Conservation (phyloP, 345 rosid genomes). For the Citrus maxima region DNA sequence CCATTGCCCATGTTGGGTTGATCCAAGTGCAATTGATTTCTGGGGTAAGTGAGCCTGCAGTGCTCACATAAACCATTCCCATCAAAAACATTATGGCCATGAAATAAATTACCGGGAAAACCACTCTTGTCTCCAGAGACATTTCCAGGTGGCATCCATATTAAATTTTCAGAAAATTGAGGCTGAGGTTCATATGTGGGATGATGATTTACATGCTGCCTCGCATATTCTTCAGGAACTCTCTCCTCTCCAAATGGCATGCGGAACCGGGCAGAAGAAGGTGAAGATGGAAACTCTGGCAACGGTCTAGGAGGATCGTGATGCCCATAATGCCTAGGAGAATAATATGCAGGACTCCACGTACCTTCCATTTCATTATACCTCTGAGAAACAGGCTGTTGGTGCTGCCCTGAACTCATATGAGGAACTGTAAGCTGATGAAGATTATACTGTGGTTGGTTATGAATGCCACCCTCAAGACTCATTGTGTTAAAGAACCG, state of each 20-base stretch:
- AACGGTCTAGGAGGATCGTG: constrained; percentile 67
- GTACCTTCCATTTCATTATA: constrained; percentile 72
- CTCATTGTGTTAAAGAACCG: constrained; percentile 44
- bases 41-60: constrained; percentile 47
- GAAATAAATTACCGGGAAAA: constrained; percentile 69
- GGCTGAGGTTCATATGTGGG: constrained; percentile 51
- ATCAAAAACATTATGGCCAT: constrained; percentile 56
- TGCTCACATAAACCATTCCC: constrained; percentile 66
- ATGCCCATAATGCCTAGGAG: constrained; percentile 83
- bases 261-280: constrained; percentile 67
- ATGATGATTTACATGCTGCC: constrained; percentile 61
- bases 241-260: constrained; percentile 77
- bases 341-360: constrained; percentile 73
- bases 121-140: constrained; percentile 62
- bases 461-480: constrained; percentile 54
- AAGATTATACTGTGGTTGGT: constrained; percentile 58
- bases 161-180: constrained; percentile 59
- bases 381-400: constrained; percentile 53
- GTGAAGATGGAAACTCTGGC: constrained; percentile 70
- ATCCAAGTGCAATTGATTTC: constrained; percentile 64
- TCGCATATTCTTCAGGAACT: constrained; percentile 61
- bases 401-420: constrained; percentile 34
- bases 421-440: constrained; percentile 50
- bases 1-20: constrained; percentile 60
- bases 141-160: constrained; percentile 71